Conservation (phyloP, 2,329 filamentous ascomycete genomes). For the Ceratocystis papillata region DNA sequence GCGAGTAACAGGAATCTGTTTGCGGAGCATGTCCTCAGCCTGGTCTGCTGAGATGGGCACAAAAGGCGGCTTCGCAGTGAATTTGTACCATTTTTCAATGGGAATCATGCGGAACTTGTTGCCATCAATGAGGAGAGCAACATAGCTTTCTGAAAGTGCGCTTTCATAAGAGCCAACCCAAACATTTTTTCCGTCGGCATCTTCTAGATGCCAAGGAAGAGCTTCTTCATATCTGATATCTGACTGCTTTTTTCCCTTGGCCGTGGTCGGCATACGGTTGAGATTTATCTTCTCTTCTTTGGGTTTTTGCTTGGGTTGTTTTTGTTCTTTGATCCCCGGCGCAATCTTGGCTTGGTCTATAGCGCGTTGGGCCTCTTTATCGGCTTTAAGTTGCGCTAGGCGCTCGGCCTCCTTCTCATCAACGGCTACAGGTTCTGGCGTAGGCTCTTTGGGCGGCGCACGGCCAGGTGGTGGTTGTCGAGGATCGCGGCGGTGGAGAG, state of each 20-base stretch:
- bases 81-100: conserved; percentile 90
- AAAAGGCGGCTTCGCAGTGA: conserved; percentile 69
- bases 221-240: conserved; percentile 85
- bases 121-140: conserved; percentile 63
- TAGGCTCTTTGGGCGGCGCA: conserved; percentile 46
- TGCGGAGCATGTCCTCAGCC: conserved; percentile 71
- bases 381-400: conserved; percentile 59
- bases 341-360: conserved; percentile 88
- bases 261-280: conserved; percentile 65
- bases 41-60: conserved; percentile 70
- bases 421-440: conserved; percentile 34
- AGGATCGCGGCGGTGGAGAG: conserved; percentile 80
- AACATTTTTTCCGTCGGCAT: conserved; percentile 88
- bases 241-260: conserved; percentile 65
- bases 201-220: conserved; percentile 90
- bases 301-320: conserved; percentile 50
- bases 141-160: conserved; percentile 73
- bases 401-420: conserved; percentile 52
- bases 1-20: conserved; percentile 62
- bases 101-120: conserved; percentile 74
- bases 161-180: conserved; percentile 90
- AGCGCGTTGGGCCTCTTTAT: conserved; percentile 75
- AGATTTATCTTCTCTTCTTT: conserved; percentile 80
- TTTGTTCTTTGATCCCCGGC: conserved; percentile 56
- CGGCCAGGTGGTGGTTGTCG: conserved; percentile 55